Percentiles rank a stretch among this genome's conserved stretches.
phyloP scores from a whole-genome alignment of 345 rosid species.

The Noccaea caerulescens region DNA sequence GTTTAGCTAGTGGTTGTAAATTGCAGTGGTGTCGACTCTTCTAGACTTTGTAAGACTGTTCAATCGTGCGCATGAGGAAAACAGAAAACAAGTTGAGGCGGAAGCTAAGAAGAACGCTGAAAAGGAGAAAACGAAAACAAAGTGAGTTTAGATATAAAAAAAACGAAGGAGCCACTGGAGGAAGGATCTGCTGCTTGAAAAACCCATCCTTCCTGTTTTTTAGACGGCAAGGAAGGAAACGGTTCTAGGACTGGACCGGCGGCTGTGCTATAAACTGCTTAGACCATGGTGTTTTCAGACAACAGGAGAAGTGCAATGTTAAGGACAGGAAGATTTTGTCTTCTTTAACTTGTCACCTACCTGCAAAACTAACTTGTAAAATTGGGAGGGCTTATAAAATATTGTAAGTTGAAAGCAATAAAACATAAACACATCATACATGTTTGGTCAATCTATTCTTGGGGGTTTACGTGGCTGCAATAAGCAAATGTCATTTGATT shows the following conservation, averaged over 20 bases:
- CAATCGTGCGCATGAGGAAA: conserved; percentile 78
- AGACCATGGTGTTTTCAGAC: conserved; percentile 21
- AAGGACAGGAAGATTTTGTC: conserved; percentile 18
- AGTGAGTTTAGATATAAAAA: conserved; percentile 22
- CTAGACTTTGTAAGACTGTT: conserved; percentile 78
- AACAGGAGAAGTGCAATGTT: neutral
- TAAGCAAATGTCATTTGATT: conserved; percentile 14
- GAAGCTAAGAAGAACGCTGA: conserved; percentile 70
- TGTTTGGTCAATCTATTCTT: neutral
- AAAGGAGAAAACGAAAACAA: conserved; percentile 50
- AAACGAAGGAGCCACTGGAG: conserved; percentile 15
- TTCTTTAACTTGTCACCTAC: conserved; percentile 8
- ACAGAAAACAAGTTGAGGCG: conserved; percentile 71
- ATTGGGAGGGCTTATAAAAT: conserved; percentile 23
- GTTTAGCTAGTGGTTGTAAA: conserved; percentile 21
- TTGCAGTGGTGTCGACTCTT: conserved; percentile 76
- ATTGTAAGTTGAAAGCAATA: conserved; percentile 32
- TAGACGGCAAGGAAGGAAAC: neutral
- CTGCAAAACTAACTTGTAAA: conserved; percentile 35
- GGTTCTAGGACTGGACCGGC: neutral
- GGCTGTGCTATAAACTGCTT: neutral
- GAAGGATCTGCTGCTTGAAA: conserved; percentile 17
- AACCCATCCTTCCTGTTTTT: neutral
- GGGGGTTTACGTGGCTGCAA: conserved; percentile 20
- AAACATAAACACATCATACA: conserved; percentile 7